Percentiles rank a stretch among this genome's conserved stretches.
Conservation (phyloP, 768 basidiomycete species). For the Suillus decipiens region DNA sequence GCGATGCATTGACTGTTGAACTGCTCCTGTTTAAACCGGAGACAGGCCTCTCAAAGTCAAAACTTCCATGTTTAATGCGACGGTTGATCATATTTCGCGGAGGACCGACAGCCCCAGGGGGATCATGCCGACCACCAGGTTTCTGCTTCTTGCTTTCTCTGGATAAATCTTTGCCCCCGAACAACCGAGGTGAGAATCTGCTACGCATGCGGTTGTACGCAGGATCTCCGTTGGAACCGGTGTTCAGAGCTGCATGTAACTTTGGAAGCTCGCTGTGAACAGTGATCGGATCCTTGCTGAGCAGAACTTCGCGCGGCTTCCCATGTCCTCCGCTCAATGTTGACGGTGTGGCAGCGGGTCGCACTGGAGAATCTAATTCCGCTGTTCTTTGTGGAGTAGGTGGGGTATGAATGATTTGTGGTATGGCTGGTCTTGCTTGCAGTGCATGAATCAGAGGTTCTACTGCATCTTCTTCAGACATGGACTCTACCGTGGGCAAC, state of each 20-base stretch:
- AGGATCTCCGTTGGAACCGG: background rate
- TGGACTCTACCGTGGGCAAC: conserved; percentile 31
- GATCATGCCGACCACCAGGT: conserved; percentile 24
- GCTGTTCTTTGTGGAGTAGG: conserved; percentile 35
- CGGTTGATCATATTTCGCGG: conserved; percentile 37
- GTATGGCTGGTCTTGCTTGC: conserved; percentile 28
- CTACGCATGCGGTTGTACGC: conserved; percentile 16
- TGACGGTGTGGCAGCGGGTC: conserved; percentile 12
- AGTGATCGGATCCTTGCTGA: conserved; percentile 29
- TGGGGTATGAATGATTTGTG: conserved; percentile 38
- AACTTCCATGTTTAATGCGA: conserved; percentile 66
- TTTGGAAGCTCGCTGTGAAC: conserved; percentile 23
- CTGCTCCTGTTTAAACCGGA: conserved; percentile 33
- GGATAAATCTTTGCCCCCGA: conserved; percentile 26
- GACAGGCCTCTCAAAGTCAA: conserved; percentile 75
- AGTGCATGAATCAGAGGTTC: conserved; percentile 29
- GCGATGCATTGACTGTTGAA: conserved; percentile 26
- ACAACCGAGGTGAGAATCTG: conserved; percentile 35
- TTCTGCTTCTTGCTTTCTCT: conserved; percentile 26
- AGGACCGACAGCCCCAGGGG: conserved; percentile 10
- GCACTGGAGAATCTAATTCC: conserved; percentile 14
- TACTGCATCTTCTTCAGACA: conserved; percentile 20
- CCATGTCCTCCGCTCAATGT: conserved; percentile 18
- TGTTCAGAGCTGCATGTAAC: background rate
- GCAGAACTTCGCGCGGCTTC: conserved; percentile 12